Evolutionary conservation across 2,329 filamentous ascomycete genomes (phyloP).

Genomic region (Cladophialophora immunda): DNA sequence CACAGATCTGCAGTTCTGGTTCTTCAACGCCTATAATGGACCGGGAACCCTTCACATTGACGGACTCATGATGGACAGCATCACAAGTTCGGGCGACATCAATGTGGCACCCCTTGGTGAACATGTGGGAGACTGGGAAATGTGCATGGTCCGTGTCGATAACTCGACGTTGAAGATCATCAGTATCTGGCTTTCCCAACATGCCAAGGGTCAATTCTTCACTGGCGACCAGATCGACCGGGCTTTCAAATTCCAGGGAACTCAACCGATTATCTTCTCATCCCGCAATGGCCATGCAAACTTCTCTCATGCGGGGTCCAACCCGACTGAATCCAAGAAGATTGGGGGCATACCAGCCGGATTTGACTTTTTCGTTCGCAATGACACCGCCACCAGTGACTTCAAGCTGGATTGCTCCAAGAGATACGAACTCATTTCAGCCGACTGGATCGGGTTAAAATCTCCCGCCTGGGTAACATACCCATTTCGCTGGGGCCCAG

Average conservation of each 20-base stretch:
- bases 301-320: conserved; percentile 16
- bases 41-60: conserved; percentile 26
- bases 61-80: conserved; percentile 27
- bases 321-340: conserved; percentile 24
- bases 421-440: conserved; percentile 27
- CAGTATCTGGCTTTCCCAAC: conserved; percentile 28
- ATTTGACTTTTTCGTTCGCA: conserved; percentile 29
- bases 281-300: conserved; percentile 26
- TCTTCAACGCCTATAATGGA: conserved; percentile 32
- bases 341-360: conserved; percentile 30
- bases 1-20: conserved; percentile 32
- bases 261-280: conserved; percentile 27
- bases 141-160: conserved; percentile 29
- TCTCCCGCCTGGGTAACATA: conserved; percentile 24
- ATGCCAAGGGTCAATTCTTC: conserved; percentile 28
- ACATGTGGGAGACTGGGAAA: conserved; percentile 31
- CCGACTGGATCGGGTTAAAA: conserved; percentile 15
- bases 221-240: conserved; percentile 12
- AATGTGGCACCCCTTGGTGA: conserved; percentile 26
- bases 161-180: conserved; percentile 22
- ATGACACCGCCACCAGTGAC: conserved; percentile 22
- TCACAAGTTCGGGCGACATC: conserved; percentile 27
- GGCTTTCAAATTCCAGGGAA: conserved; percentile 22
- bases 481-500: conserved; percentile 31
- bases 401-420: conserved; percentile 26